Percentiles rank a stretch among this genome's conserved stretches.
These are phyloP conservation scores for Botrytis deweyae DNA, from an alignment of 2,329 filamentous ascomycete species.

Conservation along the genomic window DNA sequence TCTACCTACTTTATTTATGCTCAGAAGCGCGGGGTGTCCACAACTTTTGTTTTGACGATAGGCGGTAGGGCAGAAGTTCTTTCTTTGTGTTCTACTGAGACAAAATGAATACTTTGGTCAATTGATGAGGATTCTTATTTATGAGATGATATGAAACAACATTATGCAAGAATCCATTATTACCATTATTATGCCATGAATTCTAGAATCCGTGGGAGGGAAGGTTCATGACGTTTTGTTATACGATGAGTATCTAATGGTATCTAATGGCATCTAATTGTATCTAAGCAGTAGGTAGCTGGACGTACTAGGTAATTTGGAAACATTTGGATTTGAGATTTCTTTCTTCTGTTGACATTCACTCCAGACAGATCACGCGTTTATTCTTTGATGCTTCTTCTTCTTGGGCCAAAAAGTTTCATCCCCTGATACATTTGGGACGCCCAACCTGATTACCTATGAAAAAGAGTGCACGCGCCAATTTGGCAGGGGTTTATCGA, in stretches of 20 bases:
- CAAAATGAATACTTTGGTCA: background rate
- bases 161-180: background rate
- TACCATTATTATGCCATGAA: background rate
- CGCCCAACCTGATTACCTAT: background rate
- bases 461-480: slow-evolving; percentile 12
- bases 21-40: slow-evolving; percentile 21
- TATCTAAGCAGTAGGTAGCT: no score
- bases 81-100: background rate
- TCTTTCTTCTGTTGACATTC: background rate
- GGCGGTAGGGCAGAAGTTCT: slow-evolving; percentile 9
- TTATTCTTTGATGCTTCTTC: background rate
- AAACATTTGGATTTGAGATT: background rate
- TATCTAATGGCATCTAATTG: no score
- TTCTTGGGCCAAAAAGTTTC: background rate
- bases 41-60: slow-evolving; percentile 7
- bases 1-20: slow-evolving; percentile 12
- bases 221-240: background rate
- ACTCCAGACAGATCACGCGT: background rate
- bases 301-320: background rate
- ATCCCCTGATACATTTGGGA: background rate
- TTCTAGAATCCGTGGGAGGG: background rate
- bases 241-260: background rate
- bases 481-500: background rate
- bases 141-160: background rate
- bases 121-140: background rate